phyloP scores from a whole-genome alignment of 495 filamentous ascomycete genomes.

The Darksidea phi region DNA sequence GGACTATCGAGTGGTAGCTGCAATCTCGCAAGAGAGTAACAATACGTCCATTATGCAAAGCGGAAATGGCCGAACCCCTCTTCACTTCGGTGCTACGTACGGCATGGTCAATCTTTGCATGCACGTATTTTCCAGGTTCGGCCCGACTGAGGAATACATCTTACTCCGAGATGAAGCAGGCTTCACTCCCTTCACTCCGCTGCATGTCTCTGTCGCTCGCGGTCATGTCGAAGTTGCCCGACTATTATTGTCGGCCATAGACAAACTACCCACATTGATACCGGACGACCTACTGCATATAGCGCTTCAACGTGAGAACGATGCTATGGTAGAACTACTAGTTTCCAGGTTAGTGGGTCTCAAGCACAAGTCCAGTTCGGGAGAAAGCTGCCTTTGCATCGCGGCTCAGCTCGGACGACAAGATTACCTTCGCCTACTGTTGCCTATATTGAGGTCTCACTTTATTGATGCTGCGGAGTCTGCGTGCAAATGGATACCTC shows the following conservation, averaged over 20 bases:
- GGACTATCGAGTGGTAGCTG: slow-evolving; percentile 2
- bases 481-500: slow-evolving; percentile 8
- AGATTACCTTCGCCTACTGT: slow-evolving; percentile 8
- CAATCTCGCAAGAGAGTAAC: neutral
- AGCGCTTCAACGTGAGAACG: slow-evolving; percentile 4
- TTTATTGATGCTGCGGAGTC: slow-evolving; percentile 6
- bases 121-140: slow-evolving; percentile 3
- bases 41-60: slow-evolving; percentile 5
- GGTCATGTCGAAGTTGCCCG: slow-evolving; percentile 9
- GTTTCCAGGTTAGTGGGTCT: slow-evolving; percentile 11
- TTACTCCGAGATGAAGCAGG: slow-evolving; percentile 10
- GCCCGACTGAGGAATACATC: slow-evolving; percentile 4
- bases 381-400: slow-evolving; percentile 6
- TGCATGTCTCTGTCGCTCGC: slow-evolving; percentile 8
- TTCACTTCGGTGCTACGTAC: slow-evolving; percentile 8
- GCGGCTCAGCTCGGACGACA: slow-evolving; percentile 10
- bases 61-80: slow-evolving; percentile 3
- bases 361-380: slow-evolving; percentile 1
- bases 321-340: slow-evolving; percentile 8
- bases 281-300: slow-evolving; percentile 9
- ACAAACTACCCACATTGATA: slow-evolving; percentile 8
- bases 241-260: slow-evolving; percentile 8
- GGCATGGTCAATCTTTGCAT: slow-evolving; percentile 13
- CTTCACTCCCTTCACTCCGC: slow-evolving; percentile 12
- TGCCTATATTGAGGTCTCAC: neutral